Percentiles rank a stretch among this genome's conserved stretches.
Evolutionary conservation across 1,284 basidiomycete genomes (phyloP).

Genomic region (Fomitopsis pinicola): DNA sequence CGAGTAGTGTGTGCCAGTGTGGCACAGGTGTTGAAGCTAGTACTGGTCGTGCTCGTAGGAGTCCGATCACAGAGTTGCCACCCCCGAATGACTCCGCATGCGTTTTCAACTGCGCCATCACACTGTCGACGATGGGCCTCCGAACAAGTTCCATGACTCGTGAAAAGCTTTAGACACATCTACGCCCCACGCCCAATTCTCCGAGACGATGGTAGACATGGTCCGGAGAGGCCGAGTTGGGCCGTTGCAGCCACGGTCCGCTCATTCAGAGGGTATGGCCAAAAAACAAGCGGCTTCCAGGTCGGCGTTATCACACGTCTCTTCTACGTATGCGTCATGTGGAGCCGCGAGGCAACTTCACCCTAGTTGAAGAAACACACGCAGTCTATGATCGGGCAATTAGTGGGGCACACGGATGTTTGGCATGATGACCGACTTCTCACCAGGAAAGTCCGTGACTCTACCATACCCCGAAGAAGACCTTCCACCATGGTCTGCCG

Average conservation of each 20-base stretch:
- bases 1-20: no score
- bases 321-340: background rate
- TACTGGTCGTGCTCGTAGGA: no score
- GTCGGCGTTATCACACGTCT: background rate
- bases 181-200: background rate
- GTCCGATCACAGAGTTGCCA: background rate
- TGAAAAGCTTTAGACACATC: background rate
- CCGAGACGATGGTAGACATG: background rate
- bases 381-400: background rate
- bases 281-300: background rate
- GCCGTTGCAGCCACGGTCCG: background rate
- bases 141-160: background rate
- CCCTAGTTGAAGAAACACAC: no score
- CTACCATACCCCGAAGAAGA: slow-evolving; percentile 74
- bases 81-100: no score
- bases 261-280: background rate
- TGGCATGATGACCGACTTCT: background rate
- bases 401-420: background rate
- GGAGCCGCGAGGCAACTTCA: background rate
- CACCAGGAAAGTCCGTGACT: no score
- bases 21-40: no score
- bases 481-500: slow-evolving; percentile 74
- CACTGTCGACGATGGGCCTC: background rate
- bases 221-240: background rate
- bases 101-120: no score